These are phyloP conservation scores for Mimosa pudica DNA, from an alignment of 306 rosid genomes.

Conservation along the genomic window DNA sequence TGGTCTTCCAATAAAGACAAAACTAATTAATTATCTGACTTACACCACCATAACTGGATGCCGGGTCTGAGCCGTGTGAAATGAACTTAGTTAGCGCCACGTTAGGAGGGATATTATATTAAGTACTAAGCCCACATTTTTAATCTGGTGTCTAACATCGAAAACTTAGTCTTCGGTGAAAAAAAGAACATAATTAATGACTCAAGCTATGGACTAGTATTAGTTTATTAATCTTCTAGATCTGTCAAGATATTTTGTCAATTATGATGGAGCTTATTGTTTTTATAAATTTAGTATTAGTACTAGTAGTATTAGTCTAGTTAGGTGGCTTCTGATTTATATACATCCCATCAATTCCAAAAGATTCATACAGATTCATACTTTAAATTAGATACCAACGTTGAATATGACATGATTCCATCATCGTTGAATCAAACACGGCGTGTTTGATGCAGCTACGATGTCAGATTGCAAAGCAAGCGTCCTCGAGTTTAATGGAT, in stretches of 20 bases:
- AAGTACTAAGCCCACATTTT: neutral
- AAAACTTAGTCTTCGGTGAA: neutral
- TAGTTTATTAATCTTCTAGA: constrained; percentile 11
- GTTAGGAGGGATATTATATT: constrained; percentile 21
- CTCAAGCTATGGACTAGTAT: constrained; percentile 2
- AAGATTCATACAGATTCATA: neutral
- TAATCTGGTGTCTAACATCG: neutral
- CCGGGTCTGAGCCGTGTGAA: constrained; percentile 33
- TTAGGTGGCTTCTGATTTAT: neutral
- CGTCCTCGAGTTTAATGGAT: neutral
- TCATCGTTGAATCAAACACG: neutral
- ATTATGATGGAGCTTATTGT: neutral
- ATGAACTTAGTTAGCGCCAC: neutral
- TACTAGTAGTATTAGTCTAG: neutral
- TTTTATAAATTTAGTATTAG: neutral
- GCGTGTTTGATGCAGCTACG: constrained; percentile 12
- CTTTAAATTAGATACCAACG: neutral
- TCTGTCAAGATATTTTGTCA: constrained; percentile 36
- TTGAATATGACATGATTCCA: neutral
- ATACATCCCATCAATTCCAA: neutral
- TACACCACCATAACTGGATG: constrained; percentile 47
- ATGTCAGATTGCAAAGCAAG: constrained; percentile 11
- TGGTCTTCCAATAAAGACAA: constrained; percentile 48
- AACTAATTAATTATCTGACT: constrained; percentile 33
- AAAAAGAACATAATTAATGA: neutral